Base-by-base conservation (phyloP, 2,329 filamentous ascomycete genomes). In the Cladosporium halotolerans region DNA sequence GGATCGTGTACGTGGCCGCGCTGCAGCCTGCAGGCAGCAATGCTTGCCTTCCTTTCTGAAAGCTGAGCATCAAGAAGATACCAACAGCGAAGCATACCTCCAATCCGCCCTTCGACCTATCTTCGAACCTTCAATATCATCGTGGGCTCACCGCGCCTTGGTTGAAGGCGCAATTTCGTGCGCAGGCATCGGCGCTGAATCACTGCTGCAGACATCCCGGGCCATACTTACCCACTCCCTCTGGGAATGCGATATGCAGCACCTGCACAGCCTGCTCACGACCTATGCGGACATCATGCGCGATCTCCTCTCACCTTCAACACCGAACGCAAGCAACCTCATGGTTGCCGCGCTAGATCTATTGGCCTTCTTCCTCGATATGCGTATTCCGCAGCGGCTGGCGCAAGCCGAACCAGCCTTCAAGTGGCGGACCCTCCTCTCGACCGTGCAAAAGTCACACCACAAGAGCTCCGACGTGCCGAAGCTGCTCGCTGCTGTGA, bases 391-490 rank as follows among this genome's bases (percentile, higher is more conserved):
- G 43, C 71, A 75, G 32, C 65, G 70, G 3, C 63, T 76, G 2
- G 52, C 59, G 9, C 11, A 1, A 4, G 6, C n/a, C 6, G 5
- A 14, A n/a, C 4, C 16, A 13, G 40, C 32, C 79, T 95, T 67
- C 83, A 91, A 72, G 78, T 80, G 79, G 65, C 81, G 81, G 56
- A 76, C 69, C 6, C 71, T 96, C 3, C 89, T 90, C 55, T 74
- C 83, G 6, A 75, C 83, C 34, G 81, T 86, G 3, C 89, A 95
- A 64, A 89, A 85, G 68, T 80, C 87, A 0, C 87, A 91, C 58
- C 91, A 87, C 73, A 92, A 91, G 71, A 87, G 86, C 1, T 83
- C 85, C 16, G 93, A 89, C 66, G 81, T 96, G 41, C 81, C 84
- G 47, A 92, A 93, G 68, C 77, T 97, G 1, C 81, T 89, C 66